Evolutionary conservation across 192 early-diverging fungal species (phyloP), one percentile per base, ranked within the genome.

Genomic region (Chytriomyces hyalinus): DNA sequence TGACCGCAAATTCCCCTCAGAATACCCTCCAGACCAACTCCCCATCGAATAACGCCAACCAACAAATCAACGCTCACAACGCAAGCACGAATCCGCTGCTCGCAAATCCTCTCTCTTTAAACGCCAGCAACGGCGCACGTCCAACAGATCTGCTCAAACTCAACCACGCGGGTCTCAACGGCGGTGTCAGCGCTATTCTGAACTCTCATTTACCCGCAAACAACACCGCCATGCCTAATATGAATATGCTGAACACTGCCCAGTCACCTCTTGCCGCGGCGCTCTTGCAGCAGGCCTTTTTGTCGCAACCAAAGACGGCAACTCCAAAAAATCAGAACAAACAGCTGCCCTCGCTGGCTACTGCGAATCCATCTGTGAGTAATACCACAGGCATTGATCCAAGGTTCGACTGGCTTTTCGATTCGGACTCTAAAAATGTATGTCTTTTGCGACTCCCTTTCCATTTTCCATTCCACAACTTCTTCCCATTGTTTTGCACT

Each of bases 351-450:
- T 20, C 13, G 20, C 53, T n/a, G 53, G 15, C 20, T 20, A 57
- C 13, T 20, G 20, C 15, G 15, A 57, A 57, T 13, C 15, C 15
- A 57, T n/a, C 53, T 57, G 53, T 57, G 15, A 57, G 20, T 20
- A 57, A 57, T 3, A 48, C 28, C 8, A 67, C 66, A 17, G 66
- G 66, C 17, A 15, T 67, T 15, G 66, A 67, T 22, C 11, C 36
- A 6, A 15, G 8, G 11, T 67, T 47, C 13, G 66, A 67, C 46
- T 67, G 66, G 66, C 28, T 67, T 17, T 67, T 67, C 22, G 66
- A 67, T 46, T 20, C 11, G 11, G 45, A 67, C 22, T 4, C 44
- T 15, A 15, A 28, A 11, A 46, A 45, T 28, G 66, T 67, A 46
- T 22, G 45, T 67, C 8, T 11, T 64, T 64, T 11, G 62, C 24